phyloP scores from a whole-genome alignment of 1,284 basidiomycete genomes.

The Microbotryomycetes sp. region DNA sequence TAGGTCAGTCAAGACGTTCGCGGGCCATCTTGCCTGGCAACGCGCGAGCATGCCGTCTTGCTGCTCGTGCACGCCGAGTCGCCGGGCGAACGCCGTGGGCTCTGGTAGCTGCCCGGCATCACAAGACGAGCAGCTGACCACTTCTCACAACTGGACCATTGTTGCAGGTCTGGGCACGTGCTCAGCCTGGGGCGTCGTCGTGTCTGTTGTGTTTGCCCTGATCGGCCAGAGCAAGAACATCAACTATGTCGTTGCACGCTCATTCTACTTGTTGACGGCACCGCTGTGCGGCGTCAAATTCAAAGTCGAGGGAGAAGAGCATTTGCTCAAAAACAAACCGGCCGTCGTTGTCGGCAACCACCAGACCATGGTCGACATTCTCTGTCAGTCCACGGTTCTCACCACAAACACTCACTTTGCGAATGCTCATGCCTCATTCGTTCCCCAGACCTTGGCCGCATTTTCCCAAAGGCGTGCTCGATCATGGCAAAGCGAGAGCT shows the following conservation, averaged over 20 bases:
- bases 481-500: conserved; percentile 95
- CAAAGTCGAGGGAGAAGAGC: conserved; percentile 76
- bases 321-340: conserved; percentile 55
- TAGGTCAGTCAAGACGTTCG: conserved; percentile 1
- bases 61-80: too few relatives aligned
- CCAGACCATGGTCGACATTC: conserved; percentile 80
- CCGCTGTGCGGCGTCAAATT: conserved; percentile 63
- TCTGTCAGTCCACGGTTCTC: conserved; percentile 41
- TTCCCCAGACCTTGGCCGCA: conserved; percentile 57
- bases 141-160: too few relatives aligned
- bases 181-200: conserved; percentile 66
- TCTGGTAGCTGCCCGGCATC: too few relatives aligned
- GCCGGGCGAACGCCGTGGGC: too few relatives aligned
- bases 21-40: too few relatives aligned
- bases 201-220: conserved; percentile 62
- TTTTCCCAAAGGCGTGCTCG: conserved; percentile 72
- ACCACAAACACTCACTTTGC: neutral
- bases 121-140: too few relatives aligned
- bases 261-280: conserved; percentile 68
- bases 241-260: conserved; percentile 74
- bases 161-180: conserved; percentile 52
- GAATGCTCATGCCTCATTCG: neutral
- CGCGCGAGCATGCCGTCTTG: too few relatives aligned
- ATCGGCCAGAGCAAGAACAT: conserved; percentile 68
- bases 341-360: conserved; percentile 84